Conservation (phyloP, 345 rosid genomes). For the Arabidopsis suecica region DNA sequence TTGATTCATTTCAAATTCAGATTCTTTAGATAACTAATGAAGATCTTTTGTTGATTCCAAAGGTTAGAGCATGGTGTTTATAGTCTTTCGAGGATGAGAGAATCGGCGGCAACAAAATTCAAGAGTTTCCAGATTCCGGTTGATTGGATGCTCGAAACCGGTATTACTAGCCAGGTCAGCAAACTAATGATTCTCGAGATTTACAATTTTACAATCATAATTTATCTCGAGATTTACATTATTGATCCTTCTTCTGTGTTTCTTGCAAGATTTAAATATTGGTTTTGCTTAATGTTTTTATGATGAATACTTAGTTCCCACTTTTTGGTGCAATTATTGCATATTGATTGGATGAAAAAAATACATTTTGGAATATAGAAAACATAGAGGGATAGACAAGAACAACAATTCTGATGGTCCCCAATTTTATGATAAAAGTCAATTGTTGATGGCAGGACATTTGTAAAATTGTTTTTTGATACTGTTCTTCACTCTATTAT, state of each 20-base stretch:
- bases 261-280: too few relatives aligned
- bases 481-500: slow-evolving; percentile 42
- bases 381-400: slow-evolving; percentile 18
- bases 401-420: slow-evolving; percentile 47
- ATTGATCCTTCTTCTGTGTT: not conserved
- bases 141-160: slow-evolving; percentile 96
- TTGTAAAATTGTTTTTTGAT: slow-evolving; percentile 24
- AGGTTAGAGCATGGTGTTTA: slow-evolving; percentile 95
- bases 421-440: slow-evolving; percentile 34
- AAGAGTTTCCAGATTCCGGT: slow-evolving; percentile 76
- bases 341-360: slow-evolving; percentile 15
- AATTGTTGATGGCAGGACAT: slow-evolving; percentile 27
- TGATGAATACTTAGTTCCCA: not conserved
- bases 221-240: slow-evolving; percentile 14
- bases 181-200: not conserved
- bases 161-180: slow-evolving; percentile 83
- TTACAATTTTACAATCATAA: not conserved
- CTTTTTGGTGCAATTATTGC: slow-evolving; percentile 7
- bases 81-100: slow-evolving; percentile 87
- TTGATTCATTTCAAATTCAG: not conserved
- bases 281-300: too few relatives aligned
- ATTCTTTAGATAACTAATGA: not conserved
- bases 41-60: not conserved
- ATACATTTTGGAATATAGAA: not conserved
- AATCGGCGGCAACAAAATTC: slow-evolving; percentile 75